A percentile compares a stretch with the other conserved stretches of the same genome.
These are phyloP conservation scores for Clitocybe nebularis DNA, from an alignment of 1,284 basidiomycete genomes.

Conservation along the genomic window DNA sequence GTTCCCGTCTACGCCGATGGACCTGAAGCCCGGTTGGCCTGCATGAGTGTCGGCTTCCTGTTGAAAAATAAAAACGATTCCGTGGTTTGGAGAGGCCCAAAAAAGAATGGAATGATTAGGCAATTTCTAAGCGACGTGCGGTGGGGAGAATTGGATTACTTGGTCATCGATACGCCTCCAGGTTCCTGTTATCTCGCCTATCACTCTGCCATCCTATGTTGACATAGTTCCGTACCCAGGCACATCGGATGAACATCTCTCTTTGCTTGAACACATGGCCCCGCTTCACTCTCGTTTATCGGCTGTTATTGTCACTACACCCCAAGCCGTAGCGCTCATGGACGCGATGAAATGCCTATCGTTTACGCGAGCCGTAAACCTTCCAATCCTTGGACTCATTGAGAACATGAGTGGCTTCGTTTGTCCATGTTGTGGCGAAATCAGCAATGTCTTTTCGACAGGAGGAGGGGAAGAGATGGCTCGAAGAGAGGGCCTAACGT, in stretches of 20 bases:
- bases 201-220: conserved; percentile 9
- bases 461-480: conserved; percentile 92
- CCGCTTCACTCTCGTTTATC: conserved; percentile 79
- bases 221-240: conserved; percentile 43
- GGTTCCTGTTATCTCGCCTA: conserved; percentile 37
- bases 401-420: conserved; percentile 99
- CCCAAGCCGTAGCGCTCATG: conserved; percentile 93
- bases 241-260: conserved; percentile 98
- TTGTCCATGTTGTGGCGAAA: conserved; percentile 92
- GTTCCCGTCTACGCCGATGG: conserved; percentile 94
- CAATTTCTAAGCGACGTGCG: conserved; percentile 96
- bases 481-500: conserved; percentile 65
- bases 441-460: conserved; percentile 93
- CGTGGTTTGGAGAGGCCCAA: conserved; percentile 98
- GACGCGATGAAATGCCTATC: conserved; percentile 96
- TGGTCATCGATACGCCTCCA: conserved; percentile 97
- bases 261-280: conserved; percentile 89
- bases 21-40: conserved; percentile 66
- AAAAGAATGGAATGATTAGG: conserved; percentile 99
- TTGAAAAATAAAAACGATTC: conserved; percentile 87
- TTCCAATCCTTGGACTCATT: conserved; percentile 91
- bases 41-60: conserved; percentile 97
- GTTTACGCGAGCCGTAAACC: conserved; percentile 83
- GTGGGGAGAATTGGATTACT: conserved; percentile 96
- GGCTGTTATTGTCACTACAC: conserved; percentile 93